Base-by-base conservation (phyloP, 2,329 filamentous ascomycete genomes). In the Sporothrix brasiliensis region DNA sequence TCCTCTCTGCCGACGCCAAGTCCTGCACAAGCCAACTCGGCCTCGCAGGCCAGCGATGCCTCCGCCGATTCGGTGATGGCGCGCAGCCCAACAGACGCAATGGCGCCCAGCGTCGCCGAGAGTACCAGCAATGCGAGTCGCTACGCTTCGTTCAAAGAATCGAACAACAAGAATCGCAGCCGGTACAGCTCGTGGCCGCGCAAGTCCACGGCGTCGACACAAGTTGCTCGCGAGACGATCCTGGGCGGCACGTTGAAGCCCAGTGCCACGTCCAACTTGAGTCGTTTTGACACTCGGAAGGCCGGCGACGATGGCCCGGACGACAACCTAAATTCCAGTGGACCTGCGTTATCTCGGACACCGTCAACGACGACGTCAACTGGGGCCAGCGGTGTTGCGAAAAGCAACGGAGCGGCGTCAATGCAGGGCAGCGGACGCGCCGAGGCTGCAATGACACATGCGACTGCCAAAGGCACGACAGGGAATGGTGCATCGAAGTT, bases 171-270 rank as follows among this genome's bases (percentile, higher is more conserved):
- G 60, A 67, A 70, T 9, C 71, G 81, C 63, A 89, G 87, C 77
- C 90, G 87, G 88, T 89, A 89, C 77, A 86, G 86, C 68, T 86
- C 87, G 21, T 89, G 86, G 86, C 85, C 86, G 21, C 81, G 85
- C 41, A 89, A 89, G 75, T 85, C 87, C 7, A 79, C 81, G 19
- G 83, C 88, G 39, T 89, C 87, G 10, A 89, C 85, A 6, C 86
- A 87, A 67, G 80, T 90, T 58, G 86, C 87, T 3, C 83, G 82
- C 73, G 88, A 90, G 76, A 87, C 85, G 14, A 89, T 90, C 39
- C 78, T 87, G 60, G 88, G 87, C 41, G 86, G 84, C 63, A 87
- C 85, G 2, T 78, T 84, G 63, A 83, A 82, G 70, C 79, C 85
- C 1, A 79, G 76, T n/a, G 79, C 80, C 10, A 74, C 80, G 0